Base-by-base conservation (phyloP, 176 grass and related monocot genomes). In the Tillandsia leiboldiana region DNA sequence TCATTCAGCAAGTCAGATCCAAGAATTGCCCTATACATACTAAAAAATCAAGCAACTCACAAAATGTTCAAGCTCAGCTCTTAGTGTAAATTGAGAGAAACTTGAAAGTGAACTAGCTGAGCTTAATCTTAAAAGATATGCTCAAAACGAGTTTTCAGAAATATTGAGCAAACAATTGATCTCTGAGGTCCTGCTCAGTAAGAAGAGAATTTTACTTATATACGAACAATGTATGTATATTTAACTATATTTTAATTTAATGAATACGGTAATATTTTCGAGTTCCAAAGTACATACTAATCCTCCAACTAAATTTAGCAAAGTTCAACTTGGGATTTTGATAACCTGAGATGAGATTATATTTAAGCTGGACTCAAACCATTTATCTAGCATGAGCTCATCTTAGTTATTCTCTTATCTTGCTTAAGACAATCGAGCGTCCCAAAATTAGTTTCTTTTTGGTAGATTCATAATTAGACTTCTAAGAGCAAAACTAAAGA, bases 11-110 rank as follows among this genome's bases (percentile, higher is more conserved):
- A 33, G 61, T 52, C 20, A 63, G 14, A 47, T 10, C 24, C 58
- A n/a, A 23, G 22, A 15, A 52, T 50, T 64, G 74, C 74, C 23
- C 13, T 42, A 76, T 9, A 61, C 14, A 48, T 68, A 52, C 28
- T 54, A 75, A 56, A 3, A 48, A 50, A 20, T 67, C 28, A 1
- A 75, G 10, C 14, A 23, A 50, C 65, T 72, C 56, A 59, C 18
- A 12, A 2, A 66, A 6, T 48, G n/a, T 29, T 11, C 3, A 63
- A 63, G 10, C 67, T 12, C 24, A 51, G 33, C 20, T 71, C 57
- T 68, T 67, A 48, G 9, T 51, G 8, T 51, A 33, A n/a, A 18
- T 53, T 65, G 48, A 47, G 24, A 67, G 13, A 3, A 28, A 51
- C 11, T 49, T 26, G 49, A 49, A 61, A 56, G 26, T 47, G 2